Base-by-base conservation (phyloP, 202 grass and related monocot species). In the Saccharum hybrid region DNA sequence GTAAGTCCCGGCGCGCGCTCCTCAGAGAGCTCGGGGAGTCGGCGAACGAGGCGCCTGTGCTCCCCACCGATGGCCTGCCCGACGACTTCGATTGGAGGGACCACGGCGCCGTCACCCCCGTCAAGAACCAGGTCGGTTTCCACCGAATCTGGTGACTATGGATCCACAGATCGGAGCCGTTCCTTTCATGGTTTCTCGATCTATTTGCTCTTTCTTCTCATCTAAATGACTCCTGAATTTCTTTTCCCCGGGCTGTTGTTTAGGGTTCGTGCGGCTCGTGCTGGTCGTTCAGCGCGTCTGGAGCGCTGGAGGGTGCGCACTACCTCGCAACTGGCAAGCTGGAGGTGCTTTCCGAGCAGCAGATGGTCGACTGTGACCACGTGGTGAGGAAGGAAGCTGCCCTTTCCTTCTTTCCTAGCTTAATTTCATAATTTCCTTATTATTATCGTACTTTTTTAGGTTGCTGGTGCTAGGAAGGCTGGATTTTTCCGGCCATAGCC, bases 241-340 rank as follows among this genome's bases (percentile, higher is more conserved):
- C 15, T 34, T 21, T 28, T 18, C 23, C 60, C 10, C 30, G 1
- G 18, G 18, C 40, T 59, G 37, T 46, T 62, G 67, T 21, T 15
- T 72, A 97, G 92, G 94, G 94, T 41, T 97, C 94, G 1, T 97
- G 94, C 77, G 94, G 94, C 22, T 97, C 94, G 36, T 97, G 94
- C 90, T 97, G 94, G 94, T 94, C 94, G 42, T 97, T 97, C 86
- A 94, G 94, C 76, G 71, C 92, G 4, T 92, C 94, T 1, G 94
- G 83, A 33, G 94, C 94, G 43, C 82, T 97, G 65, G 94, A 97
- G 86, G 94, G 94, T 49, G 94, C 94, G 21, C 80, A 97, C 86
- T 97, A 92, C 84, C 84, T 97, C 48, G 79, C 94, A 23, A 94
- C 92, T 7, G 92, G 94, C 78, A 91, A 97, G 59, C 66, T 97